Evolutionary conservation across 441 rosid genomes (phyloP).

Genomic region (Heliophila coronopifolia): DNA sequence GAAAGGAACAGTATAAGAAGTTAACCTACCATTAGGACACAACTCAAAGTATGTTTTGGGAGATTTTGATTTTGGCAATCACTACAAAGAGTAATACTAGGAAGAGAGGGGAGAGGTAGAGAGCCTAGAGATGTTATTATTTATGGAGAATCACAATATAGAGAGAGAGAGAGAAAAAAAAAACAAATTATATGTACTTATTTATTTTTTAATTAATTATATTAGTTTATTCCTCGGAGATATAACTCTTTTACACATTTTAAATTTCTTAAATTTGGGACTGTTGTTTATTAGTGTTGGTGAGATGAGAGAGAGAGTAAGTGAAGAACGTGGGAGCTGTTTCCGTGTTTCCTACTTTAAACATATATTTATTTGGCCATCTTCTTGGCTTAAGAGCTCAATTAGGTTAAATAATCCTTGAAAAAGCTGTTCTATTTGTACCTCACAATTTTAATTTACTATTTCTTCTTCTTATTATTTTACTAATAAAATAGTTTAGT

Average conservation of each 20-base stretch:
- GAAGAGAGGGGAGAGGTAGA: slow-evolving; percentile 23
- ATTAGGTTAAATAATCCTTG: slow-evolving; percentile 37
- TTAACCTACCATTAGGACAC: slow-evolving; percentile 52
- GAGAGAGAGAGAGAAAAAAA: slow-evolving; percentile 24
- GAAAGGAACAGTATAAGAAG: slow-evolving; percentile 11
- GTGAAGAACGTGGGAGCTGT: slow-evolving; percentile 86
- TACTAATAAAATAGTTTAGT: not conserved
- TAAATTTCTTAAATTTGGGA: slow-evolving; percentile 6
- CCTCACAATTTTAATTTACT: not conserved
- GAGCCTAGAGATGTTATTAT: slow-evolving; percentile 39
- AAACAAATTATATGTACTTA: too few species aligned
- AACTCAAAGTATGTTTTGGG: slow-evolving; percentile 23
- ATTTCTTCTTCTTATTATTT: not conserved
- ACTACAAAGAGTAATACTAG: slow-evolving; percentile 18
- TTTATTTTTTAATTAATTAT: too few species aligned
- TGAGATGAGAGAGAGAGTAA: slow-evolving; percentile 28
- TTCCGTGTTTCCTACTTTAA: slow-evolving; percentile 75
- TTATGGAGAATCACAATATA: slow-evolving; percentile 68
- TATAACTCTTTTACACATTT: slow-evolving; percentile 27
- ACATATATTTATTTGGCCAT: slow-evolving; percentile 34
- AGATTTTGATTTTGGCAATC: slow-evolving; percentile 18
- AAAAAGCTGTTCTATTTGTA: slow-evolving; percentile 29
- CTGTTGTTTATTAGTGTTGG: slow-evolving; percentile 27
- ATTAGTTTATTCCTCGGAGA: slow-evolving; percentile 55
- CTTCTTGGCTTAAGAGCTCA: slow-evolving; percentile 67